Evolutionary conservation across 2,329 filamentous ascomycete species (phyloP), one percentile per base, ranked within the genome.

Genomic region (Didymellaceae sp.): DNA sequence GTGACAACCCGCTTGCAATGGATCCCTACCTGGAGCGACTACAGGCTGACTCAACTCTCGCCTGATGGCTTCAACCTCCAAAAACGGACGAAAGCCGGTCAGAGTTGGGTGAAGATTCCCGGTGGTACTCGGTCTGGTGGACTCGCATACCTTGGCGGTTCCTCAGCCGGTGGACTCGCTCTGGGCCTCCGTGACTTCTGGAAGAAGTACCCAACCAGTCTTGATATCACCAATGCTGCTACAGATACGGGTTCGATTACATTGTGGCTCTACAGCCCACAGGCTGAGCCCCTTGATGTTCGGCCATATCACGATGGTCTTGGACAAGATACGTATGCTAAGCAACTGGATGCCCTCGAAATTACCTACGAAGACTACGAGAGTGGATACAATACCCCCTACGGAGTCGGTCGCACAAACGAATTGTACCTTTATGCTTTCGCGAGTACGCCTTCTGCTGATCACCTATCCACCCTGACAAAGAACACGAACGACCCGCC

Each of bases 351-450:
- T 50, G 84, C 82, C 1, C 75, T 86, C 0, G 77, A 84, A 20
- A 82, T 86, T 17, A 87, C 84, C 0, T 87, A 87, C 50, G 84
- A 87, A 52, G 84, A 86, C 53, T 86, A 77, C 52, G 82, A 86
- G 52, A 68, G 66, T 0, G 79, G 77, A 0, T 83, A 82, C 32
- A 75, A 80, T 46, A 84, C 80, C 0, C 80, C 84, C 0, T 80
- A 81, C 39, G 84, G 84, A 0, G 80, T 86, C 25, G 82, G 77
- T 0, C 72, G 82, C 30, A 86, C 82, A 0, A 86, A 79, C 51
- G 82, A 86, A 58, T 46, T 86, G 5, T 82, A 76, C 45, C 57
- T 86, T 11, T 77, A 78, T 37, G 78, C 76, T 0, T 84, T 85
- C 41, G 77, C 78, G 1, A 65, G 66, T 11, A 86, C 83, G 0